These are phyloP conservation scores for Chrysanthemum lavandulifolium DNA, from an alignment of 129 eudicot genomes.

Conservation along the genomic window DNA sequence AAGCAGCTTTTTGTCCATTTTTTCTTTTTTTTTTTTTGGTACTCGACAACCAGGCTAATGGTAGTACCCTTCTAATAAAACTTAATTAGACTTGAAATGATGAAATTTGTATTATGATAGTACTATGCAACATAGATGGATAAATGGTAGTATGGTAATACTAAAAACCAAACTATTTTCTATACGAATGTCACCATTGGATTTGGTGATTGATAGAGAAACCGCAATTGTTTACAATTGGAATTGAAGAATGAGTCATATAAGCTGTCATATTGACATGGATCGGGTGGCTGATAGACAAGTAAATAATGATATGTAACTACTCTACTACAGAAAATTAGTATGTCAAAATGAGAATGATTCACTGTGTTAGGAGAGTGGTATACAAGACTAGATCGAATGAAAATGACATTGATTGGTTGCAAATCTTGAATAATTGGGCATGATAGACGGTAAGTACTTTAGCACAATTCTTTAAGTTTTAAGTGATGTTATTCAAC, in stretches of 20 bases:
- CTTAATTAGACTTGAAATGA: no score
- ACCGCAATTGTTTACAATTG: neutral
- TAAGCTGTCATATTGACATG: slow-evolving; percentile 1
- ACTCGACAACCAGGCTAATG: neutral
- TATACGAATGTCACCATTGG: neutral
- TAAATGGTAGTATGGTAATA: neutral
- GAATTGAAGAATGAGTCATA: neutral
- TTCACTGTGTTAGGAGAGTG: slow-evolving; percentile 20
- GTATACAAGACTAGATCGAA: slow-evolving; percentile 23
- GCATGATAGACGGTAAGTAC: slow-evolving; percentile 25
- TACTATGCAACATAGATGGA: no score
- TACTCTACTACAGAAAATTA: neutral
- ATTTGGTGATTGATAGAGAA: slow-evolving; percentile 26
- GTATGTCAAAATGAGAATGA: slow-evolving; percentile 8
- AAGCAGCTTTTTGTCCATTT: neutral
- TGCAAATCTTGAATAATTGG: slow-evolving; percentile 20
- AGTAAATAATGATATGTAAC: neutral
- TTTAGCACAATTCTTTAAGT: slow-evolving; percentile 13
- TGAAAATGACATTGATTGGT: slow-evolving; percentile 35
- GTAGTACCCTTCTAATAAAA: no score
- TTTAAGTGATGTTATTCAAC: slow-evolving; percentile 33
- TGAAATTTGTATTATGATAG: no score
- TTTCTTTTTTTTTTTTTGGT: neutral
- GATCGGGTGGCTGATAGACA: slow-evolving; percentile 5
- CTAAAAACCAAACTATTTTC: neutral